Base-by-base conservation (phyloP, 805 yeast species). In the Dipodascus albidus region DNA sequence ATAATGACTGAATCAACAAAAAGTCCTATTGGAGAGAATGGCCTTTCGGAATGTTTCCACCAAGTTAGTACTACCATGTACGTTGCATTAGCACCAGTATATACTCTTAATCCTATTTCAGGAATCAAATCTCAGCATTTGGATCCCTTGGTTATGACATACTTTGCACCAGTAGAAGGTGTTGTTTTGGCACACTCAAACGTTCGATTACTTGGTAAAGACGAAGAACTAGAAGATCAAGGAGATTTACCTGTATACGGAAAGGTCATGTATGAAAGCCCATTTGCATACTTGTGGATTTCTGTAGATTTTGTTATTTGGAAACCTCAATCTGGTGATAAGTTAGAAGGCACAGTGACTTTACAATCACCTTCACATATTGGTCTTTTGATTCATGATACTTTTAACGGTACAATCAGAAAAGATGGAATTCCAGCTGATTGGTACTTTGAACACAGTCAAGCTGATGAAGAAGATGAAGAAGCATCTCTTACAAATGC, bases 311-410 rank as follows among this genome's bases (percentile, higher is more conserved):
- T 93, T 50, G 74, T 88, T 53, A 79, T 89, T 50, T 93, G 99
- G 98, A 80, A 78, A 62, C 99, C 99, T 2, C 80, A 80, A 61
- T 73, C 81, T n/a, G 96, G 95, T 2, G 97, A 93, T 64, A 70
- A 76, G 1, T 70, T 93, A 19, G 95, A 90, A 67, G 99, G 99
- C 11, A 78, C 82, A 74, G 77, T 85, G 53, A 88, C 87, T 71
- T 82, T 91, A 79, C 97, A 91, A 72, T 83, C 96, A 2, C 96
- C 95, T 17, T 84, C 96, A 4, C 99, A 93, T 66, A 85, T 93
- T 62, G 98, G 97, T 56, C 74, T 93, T 56, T 76, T 93, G 59
- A 75, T 93, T 50, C 90, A 87, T 66, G 98, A 93, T 70, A 87
- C 95, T 0, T 93, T 93, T 73, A 93, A 93, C 70, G 97, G 97